Base-by-base conservation (phyloP, 2,329 filamentous ascomycete species). In the Monascus ruber region DNA sequence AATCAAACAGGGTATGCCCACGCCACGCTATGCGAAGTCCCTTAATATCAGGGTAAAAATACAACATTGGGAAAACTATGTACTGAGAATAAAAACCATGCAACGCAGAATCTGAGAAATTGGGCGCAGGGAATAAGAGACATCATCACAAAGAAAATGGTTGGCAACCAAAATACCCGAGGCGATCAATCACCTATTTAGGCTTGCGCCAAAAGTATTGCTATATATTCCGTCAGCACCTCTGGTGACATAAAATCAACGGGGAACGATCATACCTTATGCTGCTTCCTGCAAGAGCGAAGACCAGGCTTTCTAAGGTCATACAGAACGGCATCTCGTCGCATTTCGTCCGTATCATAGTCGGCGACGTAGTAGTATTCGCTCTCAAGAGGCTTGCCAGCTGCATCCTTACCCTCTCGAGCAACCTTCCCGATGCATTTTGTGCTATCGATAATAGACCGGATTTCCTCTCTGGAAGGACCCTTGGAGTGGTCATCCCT, bases 311-410 rank as follows among this genome's bases (percentile, higher is more conserved):
- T 94, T 40, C 86, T 76, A 58, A 95, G 69, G 38, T 85, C 85
- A 49, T 88, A 81, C 1, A 88, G 85, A 9, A 95, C 86, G 24
- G 87, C 83, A 39, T 85, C 76, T 37, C 84, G 77, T 43, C 89
- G 77, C 56, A 82, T 77, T 46, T 80, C 74, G 56, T 96, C 87
- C 2, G 73, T 70, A 57, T 98, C 91, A 54, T 79, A 73, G 60
- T 96, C 89, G 0, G 88, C 84, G 5, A 95, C 72, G 56, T 98
- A 98, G 65, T 96, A 96, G 61, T 93, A 96, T 62, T 98, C 88
- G 69, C 85, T 93, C 70, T 98, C 89, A 1, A 98, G 74, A 5
- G 81, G 69, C 67, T 95, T 91, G 49, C 91, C 91, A 0, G 91
- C 89, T 4, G 91, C 91, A 58, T 98, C 91, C 63, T 96, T 98